These are phyloP conservation scores for Fusarium bactridioides DNA, from an alignment of 2,329 filamentous ascomycete genomes.

Conservation along the genomic window DNA sequence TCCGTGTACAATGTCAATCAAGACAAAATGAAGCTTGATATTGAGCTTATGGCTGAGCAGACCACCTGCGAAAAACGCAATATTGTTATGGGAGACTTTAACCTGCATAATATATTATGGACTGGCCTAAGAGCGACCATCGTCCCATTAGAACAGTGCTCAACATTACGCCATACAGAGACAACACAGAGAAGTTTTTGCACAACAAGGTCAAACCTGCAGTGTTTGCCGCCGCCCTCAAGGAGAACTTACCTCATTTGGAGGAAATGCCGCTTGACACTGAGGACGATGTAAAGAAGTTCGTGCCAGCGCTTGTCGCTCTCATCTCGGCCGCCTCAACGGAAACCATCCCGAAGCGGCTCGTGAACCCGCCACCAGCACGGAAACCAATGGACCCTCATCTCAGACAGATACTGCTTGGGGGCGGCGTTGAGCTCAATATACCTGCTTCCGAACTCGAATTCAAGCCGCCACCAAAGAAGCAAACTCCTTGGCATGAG, in stretches of 20 bases:
- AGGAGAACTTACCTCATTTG: not conserved
- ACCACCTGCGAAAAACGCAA: not conserved
- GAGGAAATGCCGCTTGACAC: not conserved
- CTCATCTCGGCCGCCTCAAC: not conserved
- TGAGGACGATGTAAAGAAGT: not conserved
- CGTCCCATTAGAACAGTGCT: not conserved
- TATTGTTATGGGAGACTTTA: constrained; percentile 10
- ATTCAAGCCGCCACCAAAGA: not conserved
- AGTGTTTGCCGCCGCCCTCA: not conserved
- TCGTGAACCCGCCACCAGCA: not conserved
- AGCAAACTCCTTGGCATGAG: not conserved
- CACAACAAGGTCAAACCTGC: not conserved
- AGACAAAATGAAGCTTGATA: not conserved
- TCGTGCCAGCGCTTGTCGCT: not conserved
- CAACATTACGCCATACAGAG: not conserved
- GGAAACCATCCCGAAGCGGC: not conserved
- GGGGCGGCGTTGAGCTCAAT: not conserved
- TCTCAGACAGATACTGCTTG: not conserved
- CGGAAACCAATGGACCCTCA: not conserved
- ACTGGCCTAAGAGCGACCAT: not conserved
- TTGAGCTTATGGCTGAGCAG: not conserved
- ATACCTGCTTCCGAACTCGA: not conserved
- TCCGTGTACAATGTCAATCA: not conserved
- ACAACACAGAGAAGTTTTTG: not conserved
- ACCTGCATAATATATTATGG: not conserved